These are phyloP conservation scores for Brettanomyces naardenensis DNA, from an alignment of 805 yeast genomes.

Conservation along the genomic window DNA sequence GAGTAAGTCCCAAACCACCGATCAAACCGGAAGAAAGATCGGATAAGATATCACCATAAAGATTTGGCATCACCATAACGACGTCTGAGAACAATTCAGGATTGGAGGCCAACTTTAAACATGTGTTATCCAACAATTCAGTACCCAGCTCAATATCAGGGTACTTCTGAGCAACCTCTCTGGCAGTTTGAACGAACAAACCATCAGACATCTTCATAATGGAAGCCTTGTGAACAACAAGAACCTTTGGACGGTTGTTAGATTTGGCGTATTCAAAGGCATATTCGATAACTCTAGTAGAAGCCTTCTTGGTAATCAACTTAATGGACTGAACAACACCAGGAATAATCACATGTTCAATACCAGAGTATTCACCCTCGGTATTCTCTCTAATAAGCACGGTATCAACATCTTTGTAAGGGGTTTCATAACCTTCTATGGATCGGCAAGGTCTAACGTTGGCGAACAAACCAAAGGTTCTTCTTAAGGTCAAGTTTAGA, in stretches of 20 bases:
- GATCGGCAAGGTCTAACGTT: conserved; percentile 96
- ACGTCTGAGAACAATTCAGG: conserved; percentile 81
- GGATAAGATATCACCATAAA: conserved; percentile 98
- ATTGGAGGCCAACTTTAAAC: conserved; percentile 81
- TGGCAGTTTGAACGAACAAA: conserved; percentile 86
- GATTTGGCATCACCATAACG: conserved; percentile 96
- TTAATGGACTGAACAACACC: conserved; percentile 98
- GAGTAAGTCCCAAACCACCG: conserved; percentile 98
- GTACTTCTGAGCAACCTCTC: conserved; percentile 82
- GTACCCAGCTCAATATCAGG: conserved; percentile 79
- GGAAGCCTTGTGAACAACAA: conserved; percentile 97
- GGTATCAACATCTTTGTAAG: conserved; percentile 82
- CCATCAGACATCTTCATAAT: conserved; percentile 98
- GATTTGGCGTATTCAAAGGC: conserved; percentile 95
- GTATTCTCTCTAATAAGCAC: conserved; percentile 98
- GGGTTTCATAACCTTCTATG: conserved; percentile 88
- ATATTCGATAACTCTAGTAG: conserved; percentile 93
- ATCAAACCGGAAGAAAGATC: conserved; percentile 96
- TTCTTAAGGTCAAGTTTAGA: conserved; percentile 93
- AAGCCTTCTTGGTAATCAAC: conserved; percentile 92
- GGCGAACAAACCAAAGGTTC: conserved; percentile 93
- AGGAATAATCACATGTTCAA: conserved; percentile 95
- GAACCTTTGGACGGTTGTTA: conserved; percentile 77
- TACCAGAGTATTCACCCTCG: conserved; percentile 99
- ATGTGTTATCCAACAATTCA: conserved; percentile 94